Percentiles rank a stretch among this genome's conserved stretches.
phyloP scores from a whole-genome alignment of 2,329 filamentous ascomycete genomes.

The Xylaria sp. region DNA sequence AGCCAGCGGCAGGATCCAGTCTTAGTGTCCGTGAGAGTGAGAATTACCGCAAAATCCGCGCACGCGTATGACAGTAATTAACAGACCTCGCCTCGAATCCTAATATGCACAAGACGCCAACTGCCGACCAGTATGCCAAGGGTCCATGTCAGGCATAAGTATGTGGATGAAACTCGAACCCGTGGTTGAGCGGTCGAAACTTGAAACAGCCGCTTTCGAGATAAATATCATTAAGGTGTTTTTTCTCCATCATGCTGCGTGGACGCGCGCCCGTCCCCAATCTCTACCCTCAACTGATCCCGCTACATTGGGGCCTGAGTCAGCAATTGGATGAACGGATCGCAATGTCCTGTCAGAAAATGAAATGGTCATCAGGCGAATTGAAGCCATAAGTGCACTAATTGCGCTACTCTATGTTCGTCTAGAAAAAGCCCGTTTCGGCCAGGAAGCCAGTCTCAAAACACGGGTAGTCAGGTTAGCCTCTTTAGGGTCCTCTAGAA shows the following conservation, averaged over 20 bases:
- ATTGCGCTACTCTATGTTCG: slow-evolving; percentile 22
- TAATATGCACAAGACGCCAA: slow-evolving; percentile 10
- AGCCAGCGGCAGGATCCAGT: neutral
- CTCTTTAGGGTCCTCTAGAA: neutral
- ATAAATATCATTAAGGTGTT: neutral
- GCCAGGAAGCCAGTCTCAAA: slow-evolving; percentile 1
- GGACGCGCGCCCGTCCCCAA: neutral
- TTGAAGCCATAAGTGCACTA: slow-evolving; percentile 28
- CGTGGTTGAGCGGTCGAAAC: slow-evolving; percentile 36
- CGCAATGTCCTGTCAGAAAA: slow-evolving; percentile 25
- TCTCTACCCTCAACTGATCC: too few species aligned
- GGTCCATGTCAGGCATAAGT: slow-evolving; percentile 36
- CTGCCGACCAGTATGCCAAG: slow-evolving; percentile 31
- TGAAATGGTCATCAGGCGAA: slow-evolving; percentile 13
- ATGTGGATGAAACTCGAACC: slow-evolving; percentile 42
- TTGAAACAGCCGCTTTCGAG: slow-evolving; percentile 40
- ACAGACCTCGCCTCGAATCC: neutral
- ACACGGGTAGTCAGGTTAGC: slow-evolving; percentile 10
- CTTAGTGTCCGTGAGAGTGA: neutral
- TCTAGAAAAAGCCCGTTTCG: slow-evolving; percentile 15
- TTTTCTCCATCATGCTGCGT: neutral
- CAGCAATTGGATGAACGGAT: slow-evolving; percentile 27
- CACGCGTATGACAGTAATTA: slow-evolving; percentile 9
- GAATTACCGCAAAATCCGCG: slow-evolving; percentile 4
- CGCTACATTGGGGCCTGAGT: slow-evolving; percentile 29